A percentile compares a stretch with the other conserved stretches of the same genome.
phyloP scores from a whole-genome alignment of 1,284 basidiomycete species.

The Leccinum angustisporum region DNA sequence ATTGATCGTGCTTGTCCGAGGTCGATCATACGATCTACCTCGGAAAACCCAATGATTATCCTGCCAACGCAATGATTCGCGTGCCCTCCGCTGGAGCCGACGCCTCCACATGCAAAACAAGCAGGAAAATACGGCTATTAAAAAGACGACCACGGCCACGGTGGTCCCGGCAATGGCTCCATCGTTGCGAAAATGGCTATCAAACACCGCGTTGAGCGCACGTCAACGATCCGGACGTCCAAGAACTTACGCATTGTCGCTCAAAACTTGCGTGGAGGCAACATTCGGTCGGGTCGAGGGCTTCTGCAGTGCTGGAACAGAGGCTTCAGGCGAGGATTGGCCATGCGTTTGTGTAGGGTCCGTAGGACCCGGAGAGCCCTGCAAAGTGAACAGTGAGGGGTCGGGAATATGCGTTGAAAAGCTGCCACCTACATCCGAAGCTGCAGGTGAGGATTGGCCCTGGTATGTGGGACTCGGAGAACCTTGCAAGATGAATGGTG shows the following conservation, averaged over 20 bases:
- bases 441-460: constrained; percentile 14
- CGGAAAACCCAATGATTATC: constrained; percentile 30
- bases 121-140: constrained; percentile 37
- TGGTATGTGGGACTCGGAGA: not conserved
- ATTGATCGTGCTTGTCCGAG: constrained; percentile 16
- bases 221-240: not conserved
- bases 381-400: not conserved
- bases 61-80: constrained; percentile 34
- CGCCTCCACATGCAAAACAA: constrained; percentile 42
- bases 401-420: too few species aligned
- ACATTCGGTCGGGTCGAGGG: constrained; percentile 45
- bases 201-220: constrained; percentile 3
- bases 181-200: constrained; percentile 56
- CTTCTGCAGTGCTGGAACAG: constrained; percentile 42
- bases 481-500: not conserved
- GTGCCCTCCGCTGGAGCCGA: constrained; percentile 36
- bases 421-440: constrained; percentile 26
- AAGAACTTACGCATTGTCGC: constrained; percentile 22
- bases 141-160: constrained; percentile 47
- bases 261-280: constrained; percentile 42
- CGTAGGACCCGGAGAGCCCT: not conserved
- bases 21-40: constrained; percentile 22
- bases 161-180: constrained; percentile 61
- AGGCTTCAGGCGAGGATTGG: constrained; percentile 14
- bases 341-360: constrained; percentile 1